These are phyloP conservation scores for Cryptococcus sp. DNA, from an alignment of 1,284 basidiomycete genomes.

Conservation along the genomic window DNA sequence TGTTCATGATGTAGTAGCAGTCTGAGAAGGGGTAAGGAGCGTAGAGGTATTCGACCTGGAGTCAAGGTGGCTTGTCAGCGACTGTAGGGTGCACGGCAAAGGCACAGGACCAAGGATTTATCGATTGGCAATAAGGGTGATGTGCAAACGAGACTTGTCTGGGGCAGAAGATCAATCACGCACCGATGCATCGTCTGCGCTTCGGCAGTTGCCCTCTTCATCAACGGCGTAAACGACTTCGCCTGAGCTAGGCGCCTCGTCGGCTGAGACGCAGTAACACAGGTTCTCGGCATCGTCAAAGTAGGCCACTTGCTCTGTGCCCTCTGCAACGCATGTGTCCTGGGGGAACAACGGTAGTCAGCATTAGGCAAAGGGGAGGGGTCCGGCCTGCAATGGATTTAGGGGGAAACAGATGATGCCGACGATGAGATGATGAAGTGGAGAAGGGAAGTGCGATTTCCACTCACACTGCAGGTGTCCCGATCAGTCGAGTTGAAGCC, in stretches of 20 bases:
- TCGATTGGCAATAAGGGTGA: not conserved
- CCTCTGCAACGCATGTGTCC: not conserved
- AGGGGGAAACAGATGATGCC: too few relatives aligned
- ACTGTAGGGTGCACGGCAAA: not conserved
- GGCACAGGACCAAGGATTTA: not conserved
- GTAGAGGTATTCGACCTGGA: not conserved
- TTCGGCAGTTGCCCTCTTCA: not conserved
- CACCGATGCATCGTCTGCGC: not conserved
- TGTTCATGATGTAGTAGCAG: conserved; percentile 1
- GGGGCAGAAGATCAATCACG: not conserved
- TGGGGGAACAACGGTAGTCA: not conserved
- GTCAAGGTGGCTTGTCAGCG: too few relatives aligned
- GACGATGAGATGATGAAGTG: too few relatives aligned
- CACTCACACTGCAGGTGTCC: not conserved
- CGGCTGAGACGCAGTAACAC: conserved; percentile 1
- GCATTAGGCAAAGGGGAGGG: too few relatives aligned
- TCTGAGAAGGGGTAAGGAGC: not conserved
- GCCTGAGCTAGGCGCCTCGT: not conserved
- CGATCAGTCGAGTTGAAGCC: not conserved
- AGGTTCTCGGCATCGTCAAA: not conserved
- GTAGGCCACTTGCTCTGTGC: not conserved
- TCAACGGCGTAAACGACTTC: not conserved
- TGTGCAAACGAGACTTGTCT: not conserved
- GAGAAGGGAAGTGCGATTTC: not conserved
- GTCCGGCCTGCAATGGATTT: too few relatives aligned